Evolutionary conservation across 441 rosid species (phyloP).

Genomic region (Corymbia citriodora): DNA sequence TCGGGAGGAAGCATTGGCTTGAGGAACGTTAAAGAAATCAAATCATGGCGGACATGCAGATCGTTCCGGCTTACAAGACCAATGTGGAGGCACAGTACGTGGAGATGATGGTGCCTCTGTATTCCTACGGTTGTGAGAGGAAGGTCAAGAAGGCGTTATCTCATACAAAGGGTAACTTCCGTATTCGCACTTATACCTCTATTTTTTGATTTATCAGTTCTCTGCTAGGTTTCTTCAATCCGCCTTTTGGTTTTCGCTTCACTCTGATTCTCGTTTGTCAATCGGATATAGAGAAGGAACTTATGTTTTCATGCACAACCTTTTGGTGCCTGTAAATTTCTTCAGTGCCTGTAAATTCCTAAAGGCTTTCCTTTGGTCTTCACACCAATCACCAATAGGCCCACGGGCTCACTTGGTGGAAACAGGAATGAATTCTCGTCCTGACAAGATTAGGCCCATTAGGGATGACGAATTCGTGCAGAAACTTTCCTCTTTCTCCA

Average conservation of each 20-base stretch:
- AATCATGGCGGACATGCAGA: slow-evolving; percentile 56
- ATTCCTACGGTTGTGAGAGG: slow-evolving; percentile 77
- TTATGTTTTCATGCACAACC: not conserved
- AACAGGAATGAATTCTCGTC: not conserved
- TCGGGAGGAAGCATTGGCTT: not conserved
- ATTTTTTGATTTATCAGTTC: not conserved
- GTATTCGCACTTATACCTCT: not conserved
- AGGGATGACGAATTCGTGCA: not conserved
- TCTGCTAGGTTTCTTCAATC: not conserved
- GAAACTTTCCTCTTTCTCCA: not conserved
- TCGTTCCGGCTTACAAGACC: slow-evolving; percentile 43
- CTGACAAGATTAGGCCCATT: not conserved
- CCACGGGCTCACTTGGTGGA: not conserved
- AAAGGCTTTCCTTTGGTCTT: not conserved
- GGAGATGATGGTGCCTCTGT: slow-evolving; percentile 89
- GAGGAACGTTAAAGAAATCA: not conserved
- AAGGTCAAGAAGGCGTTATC: slow-evolving; percentile 65
- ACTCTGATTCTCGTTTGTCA: not conserved
- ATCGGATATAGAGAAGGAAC: not conserved
- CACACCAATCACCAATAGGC: not conserved
- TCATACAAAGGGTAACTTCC: slow-evolving; percentile 60
- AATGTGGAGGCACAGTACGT: slow-evolving; percentile 80
- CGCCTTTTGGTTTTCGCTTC: not conserved
- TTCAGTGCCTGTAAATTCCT: not conserved
- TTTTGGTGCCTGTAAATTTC: not conserved